A percentile compares a stretch with the other conserved stretches of the same genome.
Conservation (phyloP, 257 asterid genomes). For the Nicotiana sylvestris region DNA sequence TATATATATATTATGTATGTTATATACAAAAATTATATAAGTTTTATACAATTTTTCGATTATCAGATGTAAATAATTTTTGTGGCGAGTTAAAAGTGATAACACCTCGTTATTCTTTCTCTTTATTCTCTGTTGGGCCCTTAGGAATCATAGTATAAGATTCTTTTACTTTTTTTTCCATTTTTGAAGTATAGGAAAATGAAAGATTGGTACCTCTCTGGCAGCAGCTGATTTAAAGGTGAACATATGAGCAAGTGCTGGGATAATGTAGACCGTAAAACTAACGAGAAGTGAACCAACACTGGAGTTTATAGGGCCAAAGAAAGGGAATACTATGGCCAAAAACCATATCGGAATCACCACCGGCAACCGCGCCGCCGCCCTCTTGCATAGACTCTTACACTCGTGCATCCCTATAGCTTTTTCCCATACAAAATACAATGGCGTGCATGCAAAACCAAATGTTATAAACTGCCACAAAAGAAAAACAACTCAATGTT, state of each 20-base stretch:
- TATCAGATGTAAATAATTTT: no score
- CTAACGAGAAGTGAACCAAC: constrained; percentile 92
- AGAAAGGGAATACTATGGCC: constrained; percentile 89
- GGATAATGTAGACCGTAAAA: constrained; percentile 89
- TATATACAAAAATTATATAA: no score
- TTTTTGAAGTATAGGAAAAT: no score
- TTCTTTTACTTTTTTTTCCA: not conserved
- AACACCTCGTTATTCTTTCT: no score
- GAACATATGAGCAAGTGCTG: constrained; percentile 80
- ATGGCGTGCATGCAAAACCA: constrained; percentile 95
- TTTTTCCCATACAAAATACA: constrained; percentile 95
- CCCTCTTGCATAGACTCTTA: constrained; percentile 87
- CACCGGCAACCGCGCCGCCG: constrained; percentile 74
- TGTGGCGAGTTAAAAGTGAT: no score
- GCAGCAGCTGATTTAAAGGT: constrained; percentile 76
- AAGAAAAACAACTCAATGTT: not conserved
- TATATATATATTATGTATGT: no score
- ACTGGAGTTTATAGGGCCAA: constrained; percentile 91
- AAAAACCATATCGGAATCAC: constrained; percentile 92
- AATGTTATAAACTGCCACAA: constrained; percentile 78
- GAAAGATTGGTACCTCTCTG: constrained; percentile 51
- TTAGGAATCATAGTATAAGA: not conserved
- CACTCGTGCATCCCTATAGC: constrained; percentile 89
- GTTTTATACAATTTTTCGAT: no score
- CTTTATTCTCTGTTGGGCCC: not conserved